A percentile compares a stretch with the other conserved stretches of the same genome.
phyloP scores from a whole-genome alignment of 331 rosid species.

The Acacia concinna region DNA sequence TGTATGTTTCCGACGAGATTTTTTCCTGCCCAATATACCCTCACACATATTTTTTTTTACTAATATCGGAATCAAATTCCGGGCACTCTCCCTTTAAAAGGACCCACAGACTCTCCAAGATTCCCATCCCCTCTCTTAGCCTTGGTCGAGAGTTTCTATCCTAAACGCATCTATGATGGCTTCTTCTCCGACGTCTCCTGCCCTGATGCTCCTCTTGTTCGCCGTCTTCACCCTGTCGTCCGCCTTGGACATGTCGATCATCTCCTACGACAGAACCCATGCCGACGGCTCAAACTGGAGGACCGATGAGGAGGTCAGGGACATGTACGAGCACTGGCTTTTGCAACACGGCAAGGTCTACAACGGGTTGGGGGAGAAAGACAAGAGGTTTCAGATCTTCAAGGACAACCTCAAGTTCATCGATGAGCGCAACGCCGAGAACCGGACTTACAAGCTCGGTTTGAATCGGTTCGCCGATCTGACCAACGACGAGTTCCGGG shows the following conservation, averaged over 20 bases:
- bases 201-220: conserved; percentile 36
- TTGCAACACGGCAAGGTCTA: conserved; percentile 55
- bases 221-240: conserved; percentile 39
- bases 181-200: conserved; percentile 16
- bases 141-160: neutral
- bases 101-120: neutral
- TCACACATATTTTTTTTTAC: neutral
- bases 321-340: conserved; percentile 66
- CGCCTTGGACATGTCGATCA: conserved; percentile 69
- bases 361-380: conserved; percentile 59
- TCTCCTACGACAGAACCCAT: conserved; percentile 40
- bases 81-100: neutral
- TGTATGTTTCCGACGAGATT: neutral
- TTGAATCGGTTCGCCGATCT: conserved; percentile 86
- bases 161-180: conserved; percentile 35
- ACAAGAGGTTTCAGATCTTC: conserved; percentile 69
- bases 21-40: neutral
- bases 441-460: conserved; percentile 61
- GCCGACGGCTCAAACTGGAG: conserved; percentile 37
- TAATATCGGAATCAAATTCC: neutral
- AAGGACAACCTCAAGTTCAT: conserved; percentile 75
- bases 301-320: conserved; percentile 62
- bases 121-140: neutral
- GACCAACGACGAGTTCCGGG: conserved; percentile 76
- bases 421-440: conserved; percentile 62